Evolutionary conservation across 2,329 filamentous ascomycete species (phyloP).

Genomic region (Elsinoe australis): DNA sequence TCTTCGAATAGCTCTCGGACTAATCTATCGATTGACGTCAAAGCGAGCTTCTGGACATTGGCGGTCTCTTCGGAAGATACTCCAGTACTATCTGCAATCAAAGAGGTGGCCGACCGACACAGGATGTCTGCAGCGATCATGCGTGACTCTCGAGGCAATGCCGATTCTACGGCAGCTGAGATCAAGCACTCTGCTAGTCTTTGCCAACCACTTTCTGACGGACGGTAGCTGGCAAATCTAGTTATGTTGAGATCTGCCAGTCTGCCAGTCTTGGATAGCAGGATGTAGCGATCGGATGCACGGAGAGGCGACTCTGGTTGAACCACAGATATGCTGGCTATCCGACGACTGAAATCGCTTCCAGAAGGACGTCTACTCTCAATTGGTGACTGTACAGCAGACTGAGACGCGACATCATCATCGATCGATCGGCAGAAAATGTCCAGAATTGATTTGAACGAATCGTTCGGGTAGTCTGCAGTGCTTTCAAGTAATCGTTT

Average conservation of each 20-base stretch:
- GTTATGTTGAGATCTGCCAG: constrained; percentile 39
- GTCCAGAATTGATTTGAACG: constrained; percentile 69
- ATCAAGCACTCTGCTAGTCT: constrained; percentile 53
- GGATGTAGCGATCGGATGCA: constrained; percentile 41
- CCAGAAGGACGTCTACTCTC: constrained; percentile 23
- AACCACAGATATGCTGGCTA: constrained; percentile 40
- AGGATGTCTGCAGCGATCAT: constrained; percentile 44
- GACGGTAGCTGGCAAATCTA: constrained; percentile 60
- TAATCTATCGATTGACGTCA: constrained; percentile 40
- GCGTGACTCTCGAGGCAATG: constrained; percentile 38
- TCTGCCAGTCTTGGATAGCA: constrained; percentile 42
- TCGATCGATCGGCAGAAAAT: constrained; percentile 66
- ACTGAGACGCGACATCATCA: constrained; percentile 13
- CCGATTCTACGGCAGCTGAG: constrained; percentile 36
- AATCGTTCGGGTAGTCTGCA: constrained; percentile 73
- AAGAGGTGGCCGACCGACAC: constrained; percentile 40
- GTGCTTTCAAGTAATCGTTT: constrained; percentile 86
- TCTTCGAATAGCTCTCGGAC: constrained; percentile 31
- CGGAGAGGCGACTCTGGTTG: constrained; percentile 33
- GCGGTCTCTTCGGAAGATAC: constrained; percentile 36
- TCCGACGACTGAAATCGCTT: constrained; percentile 25
- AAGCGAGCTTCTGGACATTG: constrained; percentile 27
- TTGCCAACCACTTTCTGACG: constrained; percentile 67
- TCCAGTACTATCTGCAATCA: constrained; percentile 46
- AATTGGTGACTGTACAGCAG: constrained; percentile 19